phyloP scores from a whole-genome alignment of 176 grass and related monocot genomes.

The Stipa capillata region DNA sequence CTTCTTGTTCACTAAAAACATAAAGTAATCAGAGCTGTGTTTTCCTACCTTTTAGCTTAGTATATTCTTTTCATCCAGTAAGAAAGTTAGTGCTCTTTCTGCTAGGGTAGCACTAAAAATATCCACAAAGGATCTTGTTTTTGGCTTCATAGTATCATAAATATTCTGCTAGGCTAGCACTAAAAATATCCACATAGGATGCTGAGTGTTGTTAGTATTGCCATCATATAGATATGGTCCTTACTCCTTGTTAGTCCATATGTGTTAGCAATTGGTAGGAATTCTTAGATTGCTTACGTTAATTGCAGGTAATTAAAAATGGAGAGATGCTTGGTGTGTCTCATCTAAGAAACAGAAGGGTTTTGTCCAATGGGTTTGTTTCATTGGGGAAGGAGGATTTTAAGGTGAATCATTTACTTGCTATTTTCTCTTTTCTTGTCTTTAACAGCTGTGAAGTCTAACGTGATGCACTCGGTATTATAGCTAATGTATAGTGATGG shows the following conservation, averaged over 20 bases:
- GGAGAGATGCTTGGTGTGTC: conserved; percentile 99
- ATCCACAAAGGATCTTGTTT: background rate
- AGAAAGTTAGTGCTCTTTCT: background rate
- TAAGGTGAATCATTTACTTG: conserved; percentile 50
- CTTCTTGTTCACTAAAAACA: background rate
- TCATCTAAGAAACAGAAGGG: conserved; percentile 90
- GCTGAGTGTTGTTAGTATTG: conserved; percentile 3
- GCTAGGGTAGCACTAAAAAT: background rate
- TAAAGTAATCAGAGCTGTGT: background rate
- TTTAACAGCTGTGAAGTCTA: conserved; percentile 10
- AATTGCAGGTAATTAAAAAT: conserved; percentile 91
- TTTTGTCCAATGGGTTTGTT: conserved; percentile 95
- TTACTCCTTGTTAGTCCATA: background rate
- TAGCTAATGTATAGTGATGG: conserved; percentile 99
- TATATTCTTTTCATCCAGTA: no score
- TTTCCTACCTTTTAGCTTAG: background rate
- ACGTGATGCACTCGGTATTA: conserved; percentile 32
- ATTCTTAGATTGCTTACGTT: conserved; percentile 34
- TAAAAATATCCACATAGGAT: no score
- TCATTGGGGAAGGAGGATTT: conserved; percentile 82
- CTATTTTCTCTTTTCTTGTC: conserved; percentile 10
- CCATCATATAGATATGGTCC: conserved; percentile 1
- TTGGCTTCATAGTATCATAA: background rate
- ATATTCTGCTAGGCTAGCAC: background rate
- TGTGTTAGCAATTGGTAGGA: background rate